Percentiles rank a stretch among this genome's conserved stretches.
Conservation (phyloP, 2,329 filamentous ascomycete species). For the Septoria petroselini region DNA sequence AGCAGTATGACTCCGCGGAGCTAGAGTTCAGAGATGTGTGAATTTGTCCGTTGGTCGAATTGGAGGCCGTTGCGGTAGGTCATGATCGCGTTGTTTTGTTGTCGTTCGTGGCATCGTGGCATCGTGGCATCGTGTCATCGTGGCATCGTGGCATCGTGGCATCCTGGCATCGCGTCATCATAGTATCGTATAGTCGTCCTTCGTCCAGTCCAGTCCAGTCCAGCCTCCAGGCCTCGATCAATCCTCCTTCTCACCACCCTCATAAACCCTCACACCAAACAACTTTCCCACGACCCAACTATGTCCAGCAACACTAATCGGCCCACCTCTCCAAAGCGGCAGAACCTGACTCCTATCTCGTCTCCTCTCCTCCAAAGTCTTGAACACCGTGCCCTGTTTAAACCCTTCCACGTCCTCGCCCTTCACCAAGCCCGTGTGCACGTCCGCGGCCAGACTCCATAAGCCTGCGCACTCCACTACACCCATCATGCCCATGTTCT, state of each 20-base stretch:
- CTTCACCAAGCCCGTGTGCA: constrained; percentile 32
- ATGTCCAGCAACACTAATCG: constrained; percentile 36
- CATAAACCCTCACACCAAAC: constrained; percentile 37
- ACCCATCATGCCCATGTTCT: constrained; percentile 26
- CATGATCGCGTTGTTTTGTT: too few relatives aligned
- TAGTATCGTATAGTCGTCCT: background rate
- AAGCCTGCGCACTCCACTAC: constrained; percentile 35
- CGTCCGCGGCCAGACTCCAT: constrained; percentile 37
- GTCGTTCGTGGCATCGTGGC: too few relatives aligned
- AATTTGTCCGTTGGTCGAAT: background rate
- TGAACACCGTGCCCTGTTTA: constrained; percentile 35
- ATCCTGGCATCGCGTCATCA: too few relatives aligned
- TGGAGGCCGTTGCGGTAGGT: too few relatives aligned
- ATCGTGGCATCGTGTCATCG: too few relatives aligned
- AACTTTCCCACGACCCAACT: constrained; percentile 36
- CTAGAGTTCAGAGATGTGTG: background rate
- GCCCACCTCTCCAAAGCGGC: constrained; percentile 39
- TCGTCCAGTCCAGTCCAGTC: background rate
- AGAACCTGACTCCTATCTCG: constrained; percentile 36
- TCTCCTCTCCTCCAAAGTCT: constrained; percentile 32
- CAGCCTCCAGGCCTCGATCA: constrained; percentile 21
- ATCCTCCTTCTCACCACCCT: constrained; percentile 27
- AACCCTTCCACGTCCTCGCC: constrained; percentile 37
- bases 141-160: too few relatives aligned
- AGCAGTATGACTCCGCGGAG: background rate